Evolutionary conservation across 257 asterid species (phyloP).

Genomic region (Gentiana straminea): DNA sequence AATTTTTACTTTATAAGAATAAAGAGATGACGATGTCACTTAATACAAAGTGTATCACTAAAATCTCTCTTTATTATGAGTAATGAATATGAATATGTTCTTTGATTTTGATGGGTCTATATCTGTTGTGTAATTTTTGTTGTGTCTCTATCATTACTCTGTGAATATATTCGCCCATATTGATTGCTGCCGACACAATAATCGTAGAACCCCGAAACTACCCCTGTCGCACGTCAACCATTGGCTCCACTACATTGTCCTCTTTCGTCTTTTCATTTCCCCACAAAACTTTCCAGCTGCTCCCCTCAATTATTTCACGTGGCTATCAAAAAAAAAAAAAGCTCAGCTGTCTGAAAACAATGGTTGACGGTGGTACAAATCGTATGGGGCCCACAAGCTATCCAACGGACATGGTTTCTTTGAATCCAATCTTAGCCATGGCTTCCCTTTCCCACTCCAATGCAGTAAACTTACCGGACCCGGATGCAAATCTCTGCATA

Average conservation of each 20-base stretch:
- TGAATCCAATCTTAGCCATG: slow-evolving; percentile 76
- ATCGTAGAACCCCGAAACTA: slow-evolving; percentile 3
- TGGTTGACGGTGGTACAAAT: slow-evolving; percentile 47
- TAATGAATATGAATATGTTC: too few relatives aligned
- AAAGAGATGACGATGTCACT: too few relatives aligned
- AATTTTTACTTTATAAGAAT: too few relatives aligned
- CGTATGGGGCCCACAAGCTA: slow-evolving; percentile 67
- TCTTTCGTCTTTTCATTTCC: slow-evolving; percentile 15
- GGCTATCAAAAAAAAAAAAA: slow-evolving; percentile 4
- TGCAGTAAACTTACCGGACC: slow-evolving; percentile 79
- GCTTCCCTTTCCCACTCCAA: slow-evolving; percentile 95
- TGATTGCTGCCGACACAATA: too few relatives aligned
- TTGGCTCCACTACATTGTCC: slow-evolving; percentile 18
- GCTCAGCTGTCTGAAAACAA: slow-evolving; percentile 45
- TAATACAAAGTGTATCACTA: too few relatives aligned
- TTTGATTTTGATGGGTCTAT: too few relatives aligned
- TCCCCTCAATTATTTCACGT: slow-evolving; percentile 12
- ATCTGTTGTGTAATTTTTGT: too few relatives aligned
- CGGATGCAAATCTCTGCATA: slow-evolving; percentile 72
- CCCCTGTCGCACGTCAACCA: slow-evolving; percentile 20
- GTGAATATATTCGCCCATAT: too few relatives aligned
- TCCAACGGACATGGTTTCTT: slow-evolving; percentile 71
- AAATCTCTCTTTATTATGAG: too few relatives aligned
- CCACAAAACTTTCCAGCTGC: slow-evolving; percentile 26
- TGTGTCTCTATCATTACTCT: too few relatives aligned